Evolutionary conservation across 2,329 filamentous ascomycete species (phyloP).

Genomic region (Colletotrichum lini): DNA sequence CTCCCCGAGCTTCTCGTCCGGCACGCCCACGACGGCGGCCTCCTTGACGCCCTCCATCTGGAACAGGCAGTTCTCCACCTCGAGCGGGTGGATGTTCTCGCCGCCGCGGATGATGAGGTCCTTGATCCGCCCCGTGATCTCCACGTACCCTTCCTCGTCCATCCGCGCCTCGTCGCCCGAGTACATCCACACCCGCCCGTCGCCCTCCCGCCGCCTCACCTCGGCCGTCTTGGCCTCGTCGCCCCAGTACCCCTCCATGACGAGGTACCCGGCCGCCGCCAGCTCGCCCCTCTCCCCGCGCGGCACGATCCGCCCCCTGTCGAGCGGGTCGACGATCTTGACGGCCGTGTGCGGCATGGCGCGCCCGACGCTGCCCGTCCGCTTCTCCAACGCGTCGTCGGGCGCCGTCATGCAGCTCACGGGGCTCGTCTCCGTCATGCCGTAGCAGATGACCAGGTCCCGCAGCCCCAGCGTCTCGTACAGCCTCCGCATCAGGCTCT

Average conservation of each 20-base stretch:
- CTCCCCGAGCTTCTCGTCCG: conserved; percentile 88
- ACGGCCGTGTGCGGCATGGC: conserved; percentile 84
- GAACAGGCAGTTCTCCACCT: conserved; percentile 91
- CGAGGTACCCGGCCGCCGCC: conserved; percentile 84
- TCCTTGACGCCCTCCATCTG: conserved; percentile 79
- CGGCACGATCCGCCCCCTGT: conserved; percentile 72
- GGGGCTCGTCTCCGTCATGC: conserved; percentile 92
- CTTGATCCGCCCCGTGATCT: conserved; percentile 93
- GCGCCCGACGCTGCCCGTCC: conserved; percentile 83
- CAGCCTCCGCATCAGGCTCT: conserved; percentile 83
- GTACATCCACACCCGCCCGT: conserved; percentile 83
- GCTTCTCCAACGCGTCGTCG: conserved; percentile 78
- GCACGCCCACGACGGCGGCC: conserved; percentile 86
- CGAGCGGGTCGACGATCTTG: conserved; percentile 81
- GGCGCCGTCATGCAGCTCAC: conserved; percentile 88
- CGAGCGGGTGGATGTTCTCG: conserved; percentile 95
- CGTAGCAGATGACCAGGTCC: conserved; percentile 94
- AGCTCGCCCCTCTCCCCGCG: conserved; percentile 83
- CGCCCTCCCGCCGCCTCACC: conserved; percentile 68
- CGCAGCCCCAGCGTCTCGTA: conserved; percentile 81
- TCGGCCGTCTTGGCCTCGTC: conserved; percentile 79
- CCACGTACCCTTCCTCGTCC: conserved; percentile 85
- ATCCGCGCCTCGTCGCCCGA: conserved; percentile 93
- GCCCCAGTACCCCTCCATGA: conserved; percentile 94
- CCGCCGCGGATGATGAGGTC: conserved; percentile 95